Evolutionary conservation across 352 stramenopile genomes (phyloP), one percentile per base, ranked within the genome.

Genomic region (Pythium coloratum): DNA sequence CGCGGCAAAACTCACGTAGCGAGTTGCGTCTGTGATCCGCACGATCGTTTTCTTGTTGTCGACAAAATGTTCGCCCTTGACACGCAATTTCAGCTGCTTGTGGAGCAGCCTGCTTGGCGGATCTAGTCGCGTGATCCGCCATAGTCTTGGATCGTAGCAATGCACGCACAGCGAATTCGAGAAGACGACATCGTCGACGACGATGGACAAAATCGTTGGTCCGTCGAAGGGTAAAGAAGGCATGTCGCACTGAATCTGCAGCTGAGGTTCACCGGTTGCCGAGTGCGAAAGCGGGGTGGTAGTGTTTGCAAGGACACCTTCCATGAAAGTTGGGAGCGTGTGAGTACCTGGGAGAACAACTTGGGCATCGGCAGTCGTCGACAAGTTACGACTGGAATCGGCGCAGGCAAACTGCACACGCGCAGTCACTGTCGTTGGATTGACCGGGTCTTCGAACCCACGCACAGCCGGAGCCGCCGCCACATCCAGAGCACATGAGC

Each of bases 111-210:
- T 78, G 55, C 80, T 89, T 0, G 81, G 67, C 55, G 81, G 83
- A 42, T 78, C 60, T 13, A 91, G 28, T 0, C 64, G 57, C 13
- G 61, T 67, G 34, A 91, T 80, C 14, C 63, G 62, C 80, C 80
- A 90, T 12, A 69, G 70, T 8, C 80, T 73, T 18, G 84, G 82
- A 49, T 92, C 80, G 54, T 92, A 92, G 68, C 80, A 90, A n/a
- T 90, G 77, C 26, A 89, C 72, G 18, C 69, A 84, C 14, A 92
- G 74, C 16, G 72, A 67, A 50, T 92, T 92, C 0, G 84, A 92
- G 50, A 91, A 90, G 4, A 70, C 64, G 7, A 89, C 69, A 6
- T 77, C 79, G 28, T 76, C 79, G 38, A 88, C 73, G 9, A 57
- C 66, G 6, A 92, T 62, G 3, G 68, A 73, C 6, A 92, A 60